Evolutionary conservation across 805 yeast species (phyloP), one percentile per base, ranked within the genome.

Genomic region (Yarrowia sp.): DNA sequence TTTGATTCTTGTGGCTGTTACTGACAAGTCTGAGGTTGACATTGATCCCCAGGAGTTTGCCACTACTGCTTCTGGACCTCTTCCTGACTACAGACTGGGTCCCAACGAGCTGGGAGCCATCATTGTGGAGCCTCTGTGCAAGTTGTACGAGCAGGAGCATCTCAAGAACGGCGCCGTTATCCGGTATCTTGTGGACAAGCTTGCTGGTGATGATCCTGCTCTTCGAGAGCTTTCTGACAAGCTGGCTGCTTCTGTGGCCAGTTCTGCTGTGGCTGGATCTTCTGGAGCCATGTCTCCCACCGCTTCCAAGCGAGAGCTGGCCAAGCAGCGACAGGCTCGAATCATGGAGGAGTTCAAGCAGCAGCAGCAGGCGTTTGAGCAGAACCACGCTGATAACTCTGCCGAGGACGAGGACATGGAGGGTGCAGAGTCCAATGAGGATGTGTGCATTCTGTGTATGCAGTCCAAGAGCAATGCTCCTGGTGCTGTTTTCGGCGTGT

Each of bases 331-430:
- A 68, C 88, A 85, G 69, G 83, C 82, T 1, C 87, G 85, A 69
- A 80, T 92, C 33, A 74, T 93, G 81, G 93, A 88, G 0, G 90
- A 87, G 66, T 83, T 93, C 72, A 89, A 87, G 68, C 84, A 83
- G 68, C 96, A 91, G 70, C 98, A 93, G 72, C 80, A 83, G 40
- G 82, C 80, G 76, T 95, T 93, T 76, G 83, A 88, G 30, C 84
- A 83, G 65, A 81, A 82, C 56, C 54, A 61, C 9, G 54, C 56
- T 2, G 64, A 24, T 30, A 81, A 84, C 68, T 69, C 75, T 22
- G 71, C 73, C 32, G 76, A 76, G 1, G 72, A 70, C 16, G 78
- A 73, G 24, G 71, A 67, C 40, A 74, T 69, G 38, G 72, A 67
- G 14, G 44, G 21, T 19, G 58, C 9, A 3, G 58, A 52, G 46